A percentile compares a stretch with the other conserved stretches of the same genome.
These are phyloP conservation scores for Phytophthora uliginosa DNA, from an alignment of 352 stramenopile species.

Conservation along the genomic window DNA sequence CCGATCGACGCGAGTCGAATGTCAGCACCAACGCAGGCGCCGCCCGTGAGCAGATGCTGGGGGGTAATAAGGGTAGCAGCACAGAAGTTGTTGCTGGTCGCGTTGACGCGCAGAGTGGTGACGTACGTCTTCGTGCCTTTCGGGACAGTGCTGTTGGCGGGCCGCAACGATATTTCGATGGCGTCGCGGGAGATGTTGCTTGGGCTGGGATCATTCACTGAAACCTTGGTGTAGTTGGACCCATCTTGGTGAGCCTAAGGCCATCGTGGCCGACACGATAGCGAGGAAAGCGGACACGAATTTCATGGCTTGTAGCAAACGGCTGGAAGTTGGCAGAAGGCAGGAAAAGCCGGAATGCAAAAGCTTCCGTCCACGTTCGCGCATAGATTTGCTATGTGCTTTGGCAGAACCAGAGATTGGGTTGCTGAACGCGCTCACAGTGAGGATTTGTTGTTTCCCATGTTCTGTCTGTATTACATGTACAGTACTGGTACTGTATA, in stretches of 20 bases:
- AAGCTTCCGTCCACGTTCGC: not conserved
- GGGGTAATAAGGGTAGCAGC: slow-evolving; percentile 19
- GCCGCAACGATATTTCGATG: slow-evolving; percentile 9
- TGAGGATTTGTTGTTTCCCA: too few species aligned
- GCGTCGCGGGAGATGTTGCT: slow-evolving; percentile 44
- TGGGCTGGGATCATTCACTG: slow-evolving; percentile 4
- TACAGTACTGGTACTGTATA: too few species aligned
- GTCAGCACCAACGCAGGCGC: not conserved
- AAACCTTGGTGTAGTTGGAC: slow-evolving; percentile 11
- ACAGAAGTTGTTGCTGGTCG: slow-evolving; percentile 22
- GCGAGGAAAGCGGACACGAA: slow-evolving; percentile 1
- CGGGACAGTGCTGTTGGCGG: slow-evolving; percentile 31
- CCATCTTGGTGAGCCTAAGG: slow-evolving; percentile 8
- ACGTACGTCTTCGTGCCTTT: slow-evolving; percentile 46
- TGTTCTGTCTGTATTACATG: too few species aligned
- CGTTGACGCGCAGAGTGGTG: slow-evolving; percentile 20
- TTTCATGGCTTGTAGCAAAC: slow-evolving; percentile 6
- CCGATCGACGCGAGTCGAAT: slow-evolving; percentile 24
- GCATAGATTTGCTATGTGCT: too few species aligned
- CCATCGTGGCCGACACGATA: not conserved
- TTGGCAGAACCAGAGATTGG: too few species aligned
- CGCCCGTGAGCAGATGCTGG: slow-evolving; percentile 19
- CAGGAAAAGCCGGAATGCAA: slow-evolving; percentile 18
- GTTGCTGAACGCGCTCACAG: too few species aligned
- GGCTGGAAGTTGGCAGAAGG: not conserved